A percentile compares a stretch with the other conserved stretches of the same genome.
Evolutionary conservation across 768 basidiomycete species (phyloP).

Genomic region (Tephrocybe sp.): DNA sequence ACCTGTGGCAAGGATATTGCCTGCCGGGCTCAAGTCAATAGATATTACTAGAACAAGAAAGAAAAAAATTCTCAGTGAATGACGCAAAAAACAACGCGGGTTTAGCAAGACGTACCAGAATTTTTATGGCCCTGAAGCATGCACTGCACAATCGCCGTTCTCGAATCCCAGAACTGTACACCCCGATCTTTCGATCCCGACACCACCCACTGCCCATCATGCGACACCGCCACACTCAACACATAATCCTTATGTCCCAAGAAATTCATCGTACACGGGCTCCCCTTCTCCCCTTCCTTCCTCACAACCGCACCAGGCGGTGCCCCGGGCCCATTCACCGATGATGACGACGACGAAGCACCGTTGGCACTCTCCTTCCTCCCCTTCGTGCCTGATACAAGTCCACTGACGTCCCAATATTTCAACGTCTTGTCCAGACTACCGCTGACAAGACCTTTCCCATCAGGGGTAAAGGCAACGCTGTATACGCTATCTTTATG

Average conservation of each 20-base stretch:
- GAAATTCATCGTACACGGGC: slow-evolving; percentile 76
- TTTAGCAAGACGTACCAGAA: slow-evolving; percentile 38
- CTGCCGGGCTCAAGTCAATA: slow-evolving; percentile 45
- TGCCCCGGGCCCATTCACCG: slow-evolving; percentile 25
- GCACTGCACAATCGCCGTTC: slow-evolving; percentile 75
- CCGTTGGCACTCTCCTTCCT: slow-evolving; percentile 47
- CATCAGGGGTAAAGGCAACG: slow-evolving; percentile 91
- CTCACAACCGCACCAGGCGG: slow-evolving; percentile 8
- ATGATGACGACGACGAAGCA: too few relatives aligned
- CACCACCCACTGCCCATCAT: slow-evolving; percentile 92
- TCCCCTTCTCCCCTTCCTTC: slow-evolving; percentile 53
- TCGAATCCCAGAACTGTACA: slow-evolving; percentile 91
- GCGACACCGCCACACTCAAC: slow-evolving; percentile 68
- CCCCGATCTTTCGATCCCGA: slow-evolving; percentile 94
- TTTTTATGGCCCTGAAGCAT: slow-evolving; percentile 82
- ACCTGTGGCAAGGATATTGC: slow-evolving; percentile 47
- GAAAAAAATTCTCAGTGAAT: background rate
- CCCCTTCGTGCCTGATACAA: slow-evolving; percentile 60
- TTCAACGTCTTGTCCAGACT: slow-evolving; percentile 88
- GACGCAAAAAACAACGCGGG: background rate
- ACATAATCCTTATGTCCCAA: slow-evolving; percentile 83
- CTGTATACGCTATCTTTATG: slow-evolving; percentile 87
- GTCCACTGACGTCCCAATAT: slow-evolving; percentile 80
- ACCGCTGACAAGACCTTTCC: slow-evolving; percentile 86
- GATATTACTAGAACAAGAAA: slow-evolving; percentile 40